These are phyloP conservation scores for Scedosporium dehoogii DNA, from an alignment of 2,329 filamentous ascomycete genomes.

Conservation along the genomic window DNA sequence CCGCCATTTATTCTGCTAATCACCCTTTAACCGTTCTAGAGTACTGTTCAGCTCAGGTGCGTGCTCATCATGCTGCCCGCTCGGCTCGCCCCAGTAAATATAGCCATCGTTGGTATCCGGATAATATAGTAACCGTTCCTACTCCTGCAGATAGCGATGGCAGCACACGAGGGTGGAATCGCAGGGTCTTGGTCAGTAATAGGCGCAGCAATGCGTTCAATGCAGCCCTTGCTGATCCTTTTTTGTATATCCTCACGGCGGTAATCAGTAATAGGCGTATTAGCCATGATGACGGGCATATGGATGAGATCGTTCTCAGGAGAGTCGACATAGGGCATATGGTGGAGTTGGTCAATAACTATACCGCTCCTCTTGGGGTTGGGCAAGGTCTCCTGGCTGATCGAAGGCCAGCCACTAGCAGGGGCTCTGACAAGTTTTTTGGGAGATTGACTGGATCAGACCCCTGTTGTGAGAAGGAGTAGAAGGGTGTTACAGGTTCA, in stretches of 20 bases:
- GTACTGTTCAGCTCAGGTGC: neutral
- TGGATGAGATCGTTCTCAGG: neutral
- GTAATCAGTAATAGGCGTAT: neutral
- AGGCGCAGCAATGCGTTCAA: neutral
- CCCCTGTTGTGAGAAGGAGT: no score
- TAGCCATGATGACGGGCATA: neutral
- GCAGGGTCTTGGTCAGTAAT: neutral
- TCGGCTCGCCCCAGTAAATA: neutral
- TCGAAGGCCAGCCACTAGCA: neutral
- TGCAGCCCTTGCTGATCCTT: neutral
- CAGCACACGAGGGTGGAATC: neutral
- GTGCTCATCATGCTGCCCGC: neutral
- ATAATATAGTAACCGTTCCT: neutral
- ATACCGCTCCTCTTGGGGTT: neutral
- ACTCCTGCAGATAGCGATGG: neutral
- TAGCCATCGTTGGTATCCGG: neutral
- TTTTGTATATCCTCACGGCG: neutral
- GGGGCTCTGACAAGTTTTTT: no score
- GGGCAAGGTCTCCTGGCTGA: neutral
- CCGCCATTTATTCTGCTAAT: neutral
- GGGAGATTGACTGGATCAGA: no score
- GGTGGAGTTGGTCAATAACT: neutral
- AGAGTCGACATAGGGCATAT: neutral
- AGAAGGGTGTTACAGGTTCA: no score
- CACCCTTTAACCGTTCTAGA: neutral